Base-by-base conservation (phyloP, 495 filamentous ascomycete genomes). In the Stereocaulon alpinum region DNA sequence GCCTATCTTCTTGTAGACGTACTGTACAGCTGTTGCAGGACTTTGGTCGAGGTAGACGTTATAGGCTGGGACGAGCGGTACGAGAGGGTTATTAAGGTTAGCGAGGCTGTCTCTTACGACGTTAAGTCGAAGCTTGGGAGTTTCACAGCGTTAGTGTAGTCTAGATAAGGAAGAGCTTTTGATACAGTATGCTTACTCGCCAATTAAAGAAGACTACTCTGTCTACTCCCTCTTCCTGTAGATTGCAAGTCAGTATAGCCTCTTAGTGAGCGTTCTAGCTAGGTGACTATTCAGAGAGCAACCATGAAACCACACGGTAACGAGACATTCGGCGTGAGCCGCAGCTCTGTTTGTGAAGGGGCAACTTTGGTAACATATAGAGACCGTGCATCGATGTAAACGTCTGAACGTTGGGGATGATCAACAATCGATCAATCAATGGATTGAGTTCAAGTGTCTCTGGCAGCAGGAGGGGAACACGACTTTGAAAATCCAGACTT, bases 191-290 rank as follows among this genome's bases (percentile, higher is more conserved):
- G 12, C 56, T n/a, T 44, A 69, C 67, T 57, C 68, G 67, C 65
- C 68, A 71, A 50, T 70, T 62, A 51, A 70, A 70, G 50, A 69
- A 67, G 1, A 60, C 22, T 4, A 70, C 62, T 27, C 37, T 14
- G 58, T 68, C 66, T 1, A 61, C 66, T 11, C 58, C 66, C 41
- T 68, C 61, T 18, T 67, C 52, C 24, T 24, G 3, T 24, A 24
- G 3, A 1, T 3, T 24, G 24, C 24, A 3, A 24, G 24, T 24
- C 3, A 24, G 24, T 24, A 24, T 24, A 24, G 24, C 24, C 1
- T 24, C 3, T 3, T 24, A 24, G 24, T 24, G 24, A 24, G 24
- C 24, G 24, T 3, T 24, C 1, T 3, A 24, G 24, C 24, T 24
- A 24, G 24, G 24, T 24, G 24, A 24, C 24, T 24, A 24, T 24